These are phyloP conservation scores for Parsonsia alboflavescens DNA, from an alignment of 257 asterid genomes.

Conservation along the genomic window DNA sequence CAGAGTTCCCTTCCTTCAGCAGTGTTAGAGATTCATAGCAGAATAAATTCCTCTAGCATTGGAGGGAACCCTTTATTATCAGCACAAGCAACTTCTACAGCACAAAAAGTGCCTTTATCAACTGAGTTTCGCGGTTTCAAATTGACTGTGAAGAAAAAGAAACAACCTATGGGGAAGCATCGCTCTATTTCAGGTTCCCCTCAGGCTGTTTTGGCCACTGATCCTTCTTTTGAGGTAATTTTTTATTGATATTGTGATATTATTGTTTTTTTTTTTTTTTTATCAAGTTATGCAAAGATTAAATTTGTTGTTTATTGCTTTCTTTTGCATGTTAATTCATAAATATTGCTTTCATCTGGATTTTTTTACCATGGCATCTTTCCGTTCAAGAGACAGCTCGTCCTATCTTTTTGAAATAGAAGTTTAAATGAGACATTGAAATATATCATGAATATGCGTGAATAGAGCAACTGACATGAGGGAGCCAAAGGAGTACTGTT, in stretches of 20 bases:
- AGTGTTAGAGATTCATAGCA: conserved; percentile 51
- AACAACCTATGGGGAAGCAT: conserved; percentile 52
- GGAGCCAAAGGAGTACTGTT: background rate
- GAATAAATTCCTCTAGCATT: conserved; percentile 52
- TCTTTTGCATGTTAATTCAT: background rate
- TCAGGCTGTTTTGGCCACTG: conserved; percentile 61
- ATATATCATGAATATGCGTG: background rate
- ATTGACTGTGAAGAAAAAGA: conserved; percentile 34
- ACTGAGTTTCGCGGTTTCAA: conserved; percentile 51
- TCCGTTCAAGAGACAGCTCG: background rate
- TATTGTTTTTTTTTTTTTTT: background rate
- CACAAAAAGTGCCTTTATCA: conserved; percentile 51
- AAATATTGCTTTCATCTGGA: background rate
- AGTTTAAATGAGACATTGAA: background rate
- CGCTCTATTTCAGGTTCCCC: conserved; percentile 33
- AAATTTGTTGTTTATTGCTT: background rate
- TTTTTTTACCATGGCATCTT: background rate
- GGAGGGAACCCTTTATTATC: conserved; percentile 64
- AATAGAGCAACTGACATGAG: background rate
- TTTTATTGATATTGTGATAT: background rate
- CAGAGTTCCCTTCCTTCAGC: conserved; percentile 58
- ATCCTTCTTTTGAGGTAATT: conserved; percentile 58
- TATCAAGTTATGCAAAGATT: background rate
- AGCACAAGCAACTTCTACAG: conserved; percentile 54
- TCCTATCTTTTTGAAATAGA: background rate